Evolutionary conservation across 441 rosid genomes (phyloP).

Genomic region (Jatropha podagrica): DNA sequence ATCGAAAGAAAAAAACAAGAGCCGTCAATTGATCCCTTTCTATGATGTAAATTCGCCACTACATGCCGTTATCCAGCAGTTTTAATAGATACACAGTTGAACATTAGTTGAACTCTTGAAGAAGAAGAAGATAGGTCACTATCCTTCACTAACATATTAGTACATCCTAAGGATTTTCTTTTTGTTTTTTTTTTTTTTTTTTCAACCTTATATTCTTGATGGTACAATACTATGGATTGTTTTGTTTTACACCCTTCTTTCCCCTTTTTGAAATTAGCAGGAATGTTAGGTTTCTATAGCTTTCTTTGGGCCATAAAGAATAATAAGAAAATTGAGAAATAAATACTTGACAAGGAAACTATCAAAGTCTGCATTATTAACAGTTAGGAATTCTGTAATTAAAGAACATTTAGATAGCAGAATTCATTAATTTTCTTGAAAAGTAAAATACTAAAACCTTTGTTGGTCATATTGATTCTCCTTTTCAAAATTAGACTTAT

Average conservation of each 20-base stretch:
- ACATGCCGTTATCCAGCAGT: slow-evolving; percentile 43
- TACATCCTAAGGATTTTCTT: neutral
- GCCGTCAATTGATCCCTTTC: too few relatives aligned
- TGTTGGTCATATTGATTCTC: neutral
- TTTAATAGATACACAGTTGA: neutral
- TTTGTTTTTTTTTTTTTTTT: neutral
- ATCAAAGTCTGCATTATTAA: slow-evolving; percentile 14
- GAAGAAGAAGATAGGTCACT: neutral
- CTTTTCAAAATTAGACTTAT: neutral
- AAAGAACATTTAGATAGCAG: slow-evolving; percentile 7
- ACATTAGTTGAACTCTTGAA: neutral
- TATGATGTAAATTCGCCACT: too few relatives aligned
- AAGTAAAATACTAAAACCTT: neutral
- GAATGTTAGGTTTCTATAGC: neutral
- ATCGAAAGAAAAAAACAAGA: too few relatives aligned
- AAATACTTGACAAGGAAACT: neutral
- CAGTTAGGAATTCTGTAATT: slow-evolving; percentile 1
- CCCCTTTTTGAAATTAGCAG: neutral
- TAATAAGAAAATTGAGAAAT: neutral
- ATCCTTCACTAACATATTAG: neutral
- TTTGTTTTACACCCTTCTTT: neutral
- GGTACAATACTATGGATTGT: neutral
- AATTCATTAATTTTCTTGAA: slow-evolving; percentile 17
- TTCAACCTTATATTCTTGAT: neutral
- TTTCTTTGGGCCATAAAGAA: neutral